Conservation (phyloP, 768 basidiomycete genomes). For the Leccinum rimulosum region DNA sequence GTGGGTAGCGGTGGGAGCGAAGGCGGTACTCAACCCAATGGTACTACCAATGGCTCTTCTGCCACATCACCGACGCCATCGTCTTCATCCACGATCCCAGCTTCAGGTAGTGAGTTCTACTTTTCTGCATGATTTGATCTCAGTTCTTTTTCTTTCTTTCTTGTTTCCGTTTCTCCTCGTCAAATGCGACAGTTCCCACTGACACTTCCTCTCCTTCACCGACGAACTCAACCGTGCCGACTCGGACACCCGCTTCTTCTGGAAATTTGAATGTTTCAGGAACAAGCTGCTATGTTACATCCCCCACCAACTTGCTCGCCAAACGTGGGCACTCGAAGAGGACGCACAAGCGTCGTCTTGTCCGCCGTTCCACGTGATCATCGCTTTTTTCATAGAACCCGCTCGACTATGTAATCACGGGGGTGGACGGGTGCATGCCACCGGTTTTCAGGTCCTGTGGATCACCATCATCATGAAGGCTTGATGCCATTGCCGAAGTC, state of each 20-base stretch:
- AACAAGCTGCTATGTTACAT: not conserved
- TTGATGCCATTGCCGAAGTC: conserved; percentile 15
- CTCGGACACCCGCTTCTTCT: conserved; percentile 1
- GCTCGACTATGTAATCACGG: too few relatives aligned
- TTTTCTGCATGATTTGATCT: not conserved
- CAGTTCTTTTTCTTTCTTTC: not conserved
- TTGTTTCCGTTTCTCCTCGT: conserved; percentile 17
- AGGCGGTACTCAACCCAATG: conserved; percentile 24
- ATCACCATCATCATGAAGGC: conserved; percentile 3
- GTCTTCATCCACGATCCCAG: conserved; percentile 14
- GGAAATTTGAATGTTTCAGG: conserved; percentile 8
- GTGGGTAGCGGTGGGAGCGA: conserved; percentile 20
- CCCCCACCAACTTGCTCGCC: too few relatives aligned
- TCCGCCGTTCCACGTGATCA: too few relatives aligned
- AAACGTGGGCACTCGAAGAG: too few relatives aligned
- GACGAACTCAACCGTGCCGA: not conserved
- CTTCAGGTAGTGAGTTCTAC: conserved; percentile 18
- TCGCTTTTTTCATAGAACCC: too few relatives aligned
- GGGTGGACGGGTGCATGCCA: too few relatives aligned
- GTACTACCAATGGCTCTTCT: conserved; percentile 16
- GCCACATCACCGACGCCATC: conserved; percentile 8
- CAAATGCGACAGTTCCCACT: conserved; percentile 23
- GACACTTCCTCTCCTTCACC: conserved; percentile 18
- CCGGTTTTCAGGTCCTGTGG: not conserved
- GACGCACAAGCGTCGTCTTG: too few relatives aligned